Percentiles rank a stretch among this genome's conserved stretches.
Evolutionary conservation across 257 asterid species (phyloP).

Genomic region (Solanum arcanum): DNA sequence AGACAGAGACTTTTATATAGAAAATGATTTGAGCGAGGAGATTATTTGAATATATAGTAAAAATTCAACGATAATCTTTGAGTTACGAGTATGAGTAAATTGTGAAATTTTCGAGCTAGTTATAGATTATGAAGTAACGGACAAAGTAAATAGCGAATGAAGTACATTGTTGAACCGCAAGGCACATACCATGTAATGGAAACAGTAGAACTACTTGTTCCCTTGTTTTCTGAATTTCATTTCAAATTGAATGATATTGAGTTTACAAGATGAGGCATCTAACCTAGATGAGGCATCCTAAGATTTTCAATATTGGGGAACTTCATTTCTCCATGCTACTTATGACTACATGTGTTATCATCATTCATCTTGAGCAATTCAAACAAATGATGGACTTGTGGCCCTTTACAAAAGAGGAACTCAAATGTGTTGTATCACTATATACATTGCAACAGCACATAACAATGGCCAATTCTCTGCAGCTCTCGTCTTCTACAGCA

Average conservation of each 20-base stretch:
- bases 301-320: constrained; percentile 1
- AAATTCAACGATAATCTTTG: too few species aligned
- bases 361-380: constrained; percentile 12
- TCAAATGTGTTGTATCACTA: constrained; percentile 37
- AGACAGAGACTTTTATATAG: too few species aligned
- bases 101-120: too few species aligned
- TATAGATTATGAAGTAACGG: too few species aligned
- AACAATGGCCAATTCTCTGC: constrained; percentile 7
- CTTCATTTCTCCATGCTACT: background rate
- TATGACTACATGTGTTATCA: constrained; percentile 19
- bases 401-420: constrained; percentile 62
- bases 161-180: background rate
- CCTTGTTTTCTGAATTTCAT: background rate
- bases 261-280: background rate
- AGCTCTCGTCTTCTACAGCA: constrained; percentile 2
- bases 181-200: background rate
- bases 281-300: background rate
- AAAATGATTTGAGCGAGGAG: background rate
- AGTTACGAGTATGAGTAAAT: too few species aligned
- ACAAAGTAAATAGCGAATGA: background rate
- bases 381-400: constrained; percentile 31
- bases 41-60: background rate
- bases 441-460: constrained; percentile 53
- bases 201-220: background rate
- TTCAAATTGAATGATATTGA: background rate